Evolutionary conservation across 139 green algal genomes (phyloP), one percentile per base, ranked within the genome.

Genomic region (Coelastrella sp.): DNA sequence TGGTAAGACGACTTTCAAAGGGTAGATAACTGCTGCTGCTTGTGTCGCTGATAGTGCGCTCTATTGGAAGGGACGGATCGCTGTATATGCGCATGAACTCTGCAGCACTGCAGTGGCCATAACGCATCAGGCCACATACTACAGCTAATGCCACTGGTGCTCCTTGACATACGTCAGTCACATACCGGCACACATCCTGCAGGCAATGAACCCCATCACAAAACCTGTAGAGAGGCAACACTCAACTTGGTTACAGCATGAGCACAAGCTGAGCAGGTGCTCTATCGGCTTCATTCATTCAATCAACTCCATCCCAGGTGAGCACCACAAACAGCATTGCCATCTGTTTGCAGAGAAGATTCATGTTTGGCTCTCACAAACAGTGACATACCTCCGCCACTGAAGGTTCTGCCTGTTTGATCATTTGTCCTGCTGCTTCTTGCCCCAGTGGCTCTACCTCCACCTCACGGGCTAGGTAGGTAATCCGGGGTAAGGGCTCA

Each of bases 61-160:
- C 53, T 15, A 63, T 32, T 5, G 79, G 79, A 41, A 85, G 79
- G 1, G 43, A 23, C 4, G 53, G 62, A 63, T 85, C 79, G 4
- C 40, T 43, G 60, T 76, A 74, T 13, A 85, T 60, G 30, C 79
- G 62, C 40, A 85, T 37, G 27, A 85, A 74, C 21, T 85, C 79
- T 17, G 40, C 15, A 13, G 79, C 62, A 35, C 27, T 62, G 32
- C 62, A 77, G 79, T 85, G 53, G 43, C 79, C 79, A 48, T 41
- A 74, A 43, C 79, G 62, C 60, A 85, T 25, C 5, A 85, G 79
- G 27, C 63, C 45, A 34, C 60, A 85, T 15, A 85, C 32, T 19
- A 84, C 60, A 35, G 59, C n/a, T 37, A 84, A 60, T 23, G 77
- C 75, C 32, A 71, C 40, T 8, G 75, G 75, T 15, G 75, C 48